Evolutionary conservation across 108 stramenopile genomes (phyloP).

Genomic region (Mayamaea pseudoterrestris): DNA sequence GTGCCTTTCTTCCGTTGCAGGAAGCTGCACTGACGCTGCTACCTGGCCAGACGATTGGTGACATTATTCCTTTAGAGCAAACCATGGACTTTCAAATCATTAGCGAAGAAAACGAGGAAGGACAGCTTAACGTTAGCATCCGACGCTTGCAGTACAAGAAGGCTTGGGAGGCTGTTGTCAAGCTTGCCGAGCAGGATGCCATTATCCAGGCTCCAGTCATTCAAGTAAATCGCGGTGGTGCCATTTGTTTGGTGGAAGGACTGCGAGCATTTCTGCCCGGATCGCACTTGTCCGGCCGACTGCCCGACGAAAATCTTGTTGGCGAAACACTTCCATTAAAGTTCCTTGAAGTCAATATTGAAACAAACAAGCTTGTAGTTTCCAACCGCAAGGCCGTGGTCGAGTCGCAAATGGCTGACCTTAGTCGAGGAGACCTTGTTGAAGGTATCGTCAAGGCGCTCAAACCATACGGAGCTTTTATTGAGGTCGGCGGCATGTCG

Average conservation of each 20-base stretch:
- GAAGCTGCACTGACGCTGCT: constrained; percentile 65
- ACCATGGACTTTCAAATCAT: constrained; percentile 88
- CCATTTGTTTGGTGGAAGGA: constrained; percentile 87
- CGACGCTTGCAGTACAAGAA: constrained; percentile 81
- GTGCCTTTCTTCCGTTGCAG: constrained; percentile 77
- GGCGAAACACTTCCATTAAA: constrained; percentile 79
- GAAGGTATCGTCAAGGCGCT: constrained; percentile 88
- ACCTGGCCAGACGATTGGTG: constrained; percentile 39
- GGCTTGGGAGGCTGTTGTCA: constrained; percentile 81
- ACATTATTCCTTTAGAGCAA: constrained; percentile 60
- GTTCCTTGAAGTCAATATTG: constrained; percentile 89
- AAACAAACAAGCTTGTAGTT: constrained; percentile 90
- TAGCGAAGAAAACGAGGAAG: constrained; percentile 89
- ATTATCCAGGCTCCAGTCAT: constrained; percentile 85
- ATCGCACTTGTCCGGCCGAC: constrained; percentile 80
- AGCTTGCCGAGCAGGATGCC: constrained; percentile 60
- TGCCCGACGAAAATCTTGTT: constrained; percentile 80
- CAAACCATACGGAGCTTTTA: constrained; percentile 96
- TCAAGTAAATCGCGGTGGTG: constrained; percentile 90
- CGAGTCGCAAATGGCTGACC: constrained; percentile 85
- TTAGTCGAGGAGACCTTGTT: constrained; percentile 87
- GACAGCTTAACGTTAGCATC: constrained; percentile 80
- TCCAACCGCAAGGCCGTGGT: constrained; percentile 90
- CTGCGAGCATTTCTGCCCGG: constrained; percentile 92
- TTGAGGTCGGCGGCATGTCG: constrained; percentile 92